Base-by-base conservation (phyloP, 2,329 filamentous ascomycete genomes). In the Ilyonectria sp. region DNA sequence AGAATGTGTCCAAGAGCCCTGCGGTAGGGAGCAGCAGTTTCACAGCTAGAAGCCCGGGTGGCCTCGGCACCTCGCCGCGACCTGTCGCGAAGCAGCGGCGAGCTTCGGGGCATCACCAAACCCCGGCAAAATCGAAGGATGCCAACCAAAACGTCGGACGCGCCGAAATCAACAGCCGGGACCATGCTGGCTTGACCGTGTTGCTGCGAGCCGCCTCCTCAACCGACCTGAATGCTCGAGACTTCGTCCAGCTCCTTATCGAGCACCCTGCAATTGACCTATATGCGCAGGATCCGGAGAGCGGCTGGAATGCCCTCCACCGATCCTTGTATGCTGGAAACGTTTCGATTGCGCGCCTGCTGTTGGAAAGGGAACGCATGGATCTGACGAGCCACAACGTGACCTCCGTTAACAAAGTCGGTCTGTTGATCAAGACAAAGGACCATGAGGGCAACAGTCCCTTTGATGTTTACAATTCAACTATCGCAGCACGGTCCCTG, bases 221-320 rank as follows among this genome's bases (percentile, higher is more conserved):
- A 3, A 87, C 87, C 8, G 88, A 91, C 33, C 82, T 90, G 7
- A 91, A 88, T 68, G 93, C 94, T 9, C 81, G 91, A 43, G 87
- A 85, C 3, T 98, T 97, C 76, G 94, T 95, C 21, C 86, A 90
- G 69, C 91, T 93, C 11, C 86, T 99, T 40, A 86, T 98, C 53
- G 91, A 94, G 23, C 91, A 97, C 76, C 94, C 94, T 1, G 87
- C 92, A 59, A 89, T 94, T 72, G 96, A 99, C 81, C 84, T 98
- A 9, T 96, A 97, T 76, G 85, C 88, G 2, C 95, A 97, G 78
- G 96, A 99, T 79, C 85, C 86, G 8, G 96, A 99, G 80, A 98
- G 93, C 80, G 95, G 95, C 50, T 99, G 96, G 96, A 99, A 97
- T 68, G 92, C 95, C 43, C 86, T 99, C 44, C 96, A 99, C 78